These are phyloP conservation scores for Dichotomocladium elegans DNA, from an alignment of 371 early-diverging fungal genomes.

Conservation along the genomic window DNA sequence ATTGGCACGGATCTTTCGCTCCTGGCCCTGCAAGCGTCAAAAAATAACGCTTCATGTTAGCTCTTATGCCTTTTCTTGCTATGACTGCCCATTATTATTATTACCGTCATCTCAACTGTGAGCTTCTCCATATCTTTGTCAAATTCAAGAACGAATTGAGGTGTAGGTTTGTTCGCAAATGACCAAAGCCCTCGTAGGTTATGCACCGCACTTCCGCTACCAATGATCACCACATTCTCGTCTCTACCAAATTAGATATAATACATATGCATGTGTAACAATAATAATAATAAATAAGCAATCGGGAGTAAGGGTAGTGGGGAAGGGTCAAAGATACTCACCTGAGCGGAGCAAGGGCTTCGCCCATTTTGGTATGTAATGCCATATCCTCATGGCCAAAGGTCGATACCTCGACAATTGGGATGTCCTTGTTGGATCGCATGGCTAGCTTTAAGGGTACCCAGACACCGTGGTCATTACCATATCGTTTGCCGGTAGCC, in stretches of 20 bases:
- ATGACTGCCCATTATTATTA: too few species aligned
- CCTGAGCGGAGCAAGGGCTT: conserved; percentile 25
- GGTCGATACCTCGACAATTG: conserved; percentile 52
- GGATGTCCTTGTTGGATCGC: conserved; percentile 39
- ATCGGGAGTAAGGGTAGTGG: too few species aligned
- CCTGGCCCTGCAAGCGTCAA: conserved; percentile 20
- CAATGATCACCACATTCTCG: conserved; percentile 52
- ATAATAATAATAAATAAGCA: background rate
- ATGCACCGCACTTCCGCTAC: conserved; percentile 57
- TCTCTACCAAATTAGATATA: conserved; percentile 19
- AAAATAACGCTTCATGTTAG: background rate
- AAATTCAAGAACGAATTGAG: conserved; percentile 20
- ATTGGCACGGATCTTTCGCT: conserved; percentile 13
- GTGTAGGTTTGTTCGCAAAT: conserved; percentile 16
- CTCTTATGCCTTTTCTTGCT: background rate
- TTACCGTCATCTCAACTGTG: background rate
- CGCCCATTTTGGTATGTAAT: conserved; percentile 20
- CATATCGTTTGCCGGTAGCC: conserved; percentile 40
- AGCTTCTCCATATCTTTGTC: conserved; percentile 17
- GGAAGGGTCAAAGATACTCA: conserved; percentile 3
- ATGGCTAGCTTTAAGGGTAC: conserved; percentile 53
- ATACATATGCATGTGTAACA: background rate
- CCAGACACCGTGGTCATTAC: conserved; percentile 62
- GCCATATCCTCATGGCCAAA: conserved; percentile 26
- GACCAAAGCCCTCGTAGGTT: conserved; percentile 46